Percentiles rank a stretch among this genome's conserved stretches.
Evolutionary conservation across 2,329 filamentous ascomycete species (phyloP).

Genomic region (Pseudogymnoascus sp.): DNA sequence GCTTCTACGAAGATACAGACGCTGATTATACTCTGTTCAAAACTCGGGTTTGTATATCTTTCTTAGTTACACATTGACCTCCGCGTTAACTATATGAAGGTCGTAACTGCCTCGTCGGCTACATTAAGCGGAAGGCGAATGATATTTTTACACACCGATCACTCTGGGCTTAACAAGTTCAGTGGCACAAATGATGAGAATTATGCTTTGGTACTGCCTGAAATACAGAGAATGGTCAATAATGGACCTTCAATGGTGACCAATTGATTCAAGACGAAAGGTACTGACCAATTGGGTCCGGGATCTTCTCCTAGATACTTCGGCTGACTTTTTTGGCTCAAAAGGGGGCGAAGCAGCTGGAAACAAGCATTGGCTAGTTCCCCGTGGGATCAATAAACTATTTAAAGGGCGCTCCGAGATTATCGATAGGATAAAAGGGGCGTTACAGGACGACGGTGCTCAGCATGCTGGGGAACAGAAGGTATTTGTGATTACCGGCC

Average conservation of each 20-base stretch:
- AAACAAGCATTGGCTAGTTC: conserved; percentile 15
- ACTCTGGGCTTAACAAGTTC: conserved; percentile 19
- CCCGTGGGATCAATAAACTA: conserved; percentile 14
- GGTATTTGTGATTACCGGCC: conserved; percentile 19
- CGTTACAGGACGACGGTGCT: not conserved
- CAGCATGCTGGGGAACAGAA: conserved; percentile 11
- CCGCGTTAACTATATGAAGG: conserved; percentile 9
- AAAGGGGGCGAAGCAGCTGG: not conserved
- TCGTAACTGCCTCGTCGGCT: conserved; percentile 11
- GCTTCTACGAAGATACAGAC: conserved; percentile 12
- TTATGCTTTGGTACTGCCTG: conserved; percentile 12
- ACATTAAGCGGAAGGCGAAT: conserved; percentile 12
- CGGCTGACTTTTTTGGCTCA: not conserved
- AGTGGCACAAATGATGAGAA: conserved; percentile 14
- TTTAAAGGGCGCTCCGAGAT: conserved; percentile 18
- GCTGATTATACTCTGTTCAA: conserved; percentile 4
- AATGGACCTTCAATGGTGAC: conserved; percentile 9
- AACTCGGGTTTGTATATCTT: not conserved
- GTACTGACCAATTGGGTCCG: not conserved
- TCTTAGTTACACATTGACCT: not conserved
- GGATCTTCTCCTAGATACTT: not conserved
- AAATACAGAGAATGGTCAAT: conserved; percentile 15
- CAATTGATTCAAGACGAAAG: conserved; percentile 2
- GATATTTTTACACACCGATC: conserved; percentile 14
- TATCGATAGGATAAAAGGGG: conserved; percentile 13